phyloP scores from a whole-genome alignment of 2,329 filamentous ascomycete species.

The Didymella lethalis region DNA sequence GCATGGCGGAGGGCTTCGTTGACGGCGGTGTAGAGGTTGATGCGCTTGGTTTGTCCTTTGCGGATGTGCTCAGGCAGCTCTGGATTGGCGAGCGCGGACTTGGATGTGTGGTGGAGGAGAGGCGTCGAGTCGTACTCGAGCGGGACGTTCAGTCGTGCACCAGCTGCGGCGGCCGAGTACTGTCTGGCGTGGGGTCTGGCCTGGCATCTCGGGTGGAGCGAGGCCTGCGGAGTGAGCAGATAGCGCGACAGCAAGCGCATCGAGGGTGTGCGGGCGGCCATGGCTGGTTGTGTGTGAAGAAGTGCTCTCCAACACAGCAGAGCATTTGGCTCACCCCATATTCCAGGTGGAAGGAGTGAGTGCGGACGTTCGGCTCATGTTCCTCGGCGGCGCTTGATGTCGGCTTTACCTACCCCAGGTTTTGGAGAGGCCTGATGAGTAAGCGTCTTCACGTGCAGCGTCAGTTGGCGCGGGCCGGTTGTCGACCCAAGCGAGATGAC shows the following conservation, averaged over 20 bases:
- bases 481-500: slow-evolving; percentile 6
- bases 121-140: slow-evolving; percentile 86
- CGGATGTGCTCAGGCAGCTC: slow-evolving; percentile 74
- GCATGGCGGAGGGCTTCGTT: slow-evolving; percentile 88
- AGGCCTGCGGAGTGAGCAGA: slow-evolving; percentile 40
- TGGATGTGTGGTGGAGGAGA: slow-evolving; percentile 80
- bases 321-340: slow-evolving; percentile 15
- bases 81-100: slow-evolving; percentile 72
- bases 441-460: slow-evolving; percentile 15
- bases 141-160: slow-evolving; percentile 77
- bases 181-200: slow-evolving; percentile 33
- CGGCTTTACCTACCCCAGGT: slow-evolving; percentile 23
- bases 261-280: slow-evolving; percentile 42
- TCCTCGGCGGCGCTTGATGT: slow-evolving; percentile 17
- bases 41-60: slow-evolving; percentile 77
- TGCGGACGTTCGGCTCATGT: slow-evolving; percentile 17
- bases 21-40: slow-evolving; percentile 94
- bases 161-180: slow-evolving; percentile 60
- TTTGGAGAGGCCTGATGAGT: slow-evolving; percentile 4
- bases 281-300: slow-evolving; percentile 19
- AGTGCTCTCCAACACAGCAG: slow-evolving; percentile 7
- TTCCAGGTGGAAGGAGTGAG: slow-evolving; percentile 19
- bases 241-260: slow-evolving; percentile 43
- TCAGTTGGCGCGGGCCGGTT: neutral
- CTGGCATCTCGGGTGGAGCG: slow-evolving; percentile 35